Base-by-base conservation (phyloP, 805 yeast species). In the Barnettozyma populi region DNA sequence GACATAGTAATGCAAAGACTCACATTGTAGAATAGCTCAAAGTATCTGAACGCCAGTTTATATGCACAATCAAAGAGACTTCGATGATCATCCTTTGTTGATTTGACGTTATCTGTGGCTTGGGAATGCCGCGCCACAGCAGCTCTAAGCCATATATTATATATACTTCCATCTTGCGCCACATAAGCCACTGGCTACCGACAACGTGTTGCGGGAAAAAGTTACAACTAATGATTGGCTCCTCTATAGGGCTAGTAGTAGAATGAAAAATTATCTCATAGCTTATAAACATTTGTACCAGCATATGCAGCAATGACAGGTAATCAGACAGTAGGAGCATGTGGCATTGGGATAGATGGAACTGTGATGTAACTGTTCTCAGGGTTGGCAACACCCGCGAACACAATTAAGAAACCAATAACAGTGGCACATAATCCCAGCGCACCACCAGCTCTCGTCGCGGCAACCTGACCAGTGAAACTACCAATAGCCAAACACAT, bases 361-460 rank as follows among this genome's bases (percentile, higher is more conserved):
- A 79, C 64, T 16, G 68, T 66, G 53, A 83, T 53, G 62, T 82
- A 85, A 36, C 84, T 72, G 67, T 83, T 86, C 47, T 78, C 74
- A 13, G 63, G 62, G 47, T 75, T 79, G 5, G 85, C 83, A 18
- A 78, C 69, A 62, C 82, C 84, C 23, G 84, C 83, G 57, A 73
- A 78, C 3, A 85, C 79, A 52, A 80, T 80, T 61, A 77, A 80
- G 76, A 80, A 82, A 14, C 83, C 87, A 45, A 74, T 55, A 46
- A 76, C 64, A 2, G 84, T 73, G 18, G 83, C 72, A 27, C 81
- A 53, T 29, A 82, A 64, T 27, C 87, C 86, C 41, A 79, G 61
- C 31, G 74, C 75, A 49, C 88, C 89, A 50, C 83, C 88, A 18
- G 84, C 87, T 62, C 69, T 75, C 18, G 65, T 63, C 35, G 72